Conservation (phyloP, 1,284 basidiomycete genomes). For the Ganoderma sp. region DNA sequence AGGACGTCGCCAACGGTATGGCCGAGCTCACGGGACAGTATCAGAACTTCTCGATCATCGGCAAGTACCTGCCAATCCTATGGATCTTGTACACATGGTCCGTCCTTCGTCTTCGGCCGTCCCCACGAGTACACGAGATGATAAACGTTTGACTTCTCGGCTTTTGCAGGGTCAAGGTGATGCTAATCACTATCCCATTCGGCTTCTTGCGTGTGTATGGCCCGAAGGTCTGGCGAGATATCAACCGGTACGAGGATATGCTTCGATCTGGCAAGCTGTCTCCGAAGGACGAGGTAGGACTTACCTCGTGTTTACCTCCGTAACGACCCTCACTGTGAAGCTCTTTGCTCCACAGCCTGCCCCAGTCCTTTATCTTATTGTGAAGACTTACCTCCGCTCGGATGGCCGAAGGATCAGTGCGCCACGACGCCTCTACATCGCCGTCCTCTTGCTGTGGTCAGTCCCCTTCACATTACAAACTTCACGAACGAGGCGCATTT, state of each 20-base stretch:
- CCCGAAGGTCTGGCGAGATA: constrained; percentile 33
- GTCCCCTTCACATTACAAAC: constrained; percentile 8
- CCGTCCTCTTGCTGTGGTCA: constrained; percentile 33
- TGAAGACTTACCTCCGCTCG: constrained; percentile 32
- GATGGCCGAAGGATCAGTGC: constrained; percentile 29
- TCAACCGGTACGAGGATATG: constrained; percentile 32
- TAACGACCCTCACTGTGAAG: neutral
- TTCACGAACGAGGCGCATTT: neutral
- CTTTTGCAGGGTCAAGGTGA: constrained; percentile 33
- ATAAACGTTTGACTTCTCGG: constrained; percentile 22
- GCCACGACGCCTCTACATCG: constrained; percentile 31
- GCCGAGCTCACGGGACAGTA: constrained; percentile 44
- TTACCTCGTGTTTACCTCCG: neutral
- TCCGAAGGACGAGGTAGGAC: constrained; percentile 30
- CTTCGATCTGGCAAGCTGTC: constrained; percentile 25
- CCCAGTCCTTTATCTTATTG: constrained; percentile 34
- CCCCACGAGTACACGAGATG: constrained; percentile 9
- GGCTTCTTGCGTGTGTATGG: constrained; percentile 34
- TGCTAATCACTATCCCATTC: constrained; percentile 34
- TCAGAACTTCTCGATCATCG: constrained; percentile 37
- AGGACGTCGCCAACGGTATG: constrained; percentile 42
- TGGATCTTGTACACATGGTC: constrained; percentile 42
- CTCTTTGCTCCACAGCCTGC: constrained; percentile 23
- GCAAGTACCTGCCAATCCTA: constrained; percentile 37
- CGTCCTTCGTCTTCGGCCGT: constrained; percentile 7